Percentiles rank a stretch among this genome's conserved stretches.
These are phyloP conservation scores for Solanum pinnatisectum DNA, from an alignment of 257 asterid genomes.

Conservation along the genomic window DNA sequence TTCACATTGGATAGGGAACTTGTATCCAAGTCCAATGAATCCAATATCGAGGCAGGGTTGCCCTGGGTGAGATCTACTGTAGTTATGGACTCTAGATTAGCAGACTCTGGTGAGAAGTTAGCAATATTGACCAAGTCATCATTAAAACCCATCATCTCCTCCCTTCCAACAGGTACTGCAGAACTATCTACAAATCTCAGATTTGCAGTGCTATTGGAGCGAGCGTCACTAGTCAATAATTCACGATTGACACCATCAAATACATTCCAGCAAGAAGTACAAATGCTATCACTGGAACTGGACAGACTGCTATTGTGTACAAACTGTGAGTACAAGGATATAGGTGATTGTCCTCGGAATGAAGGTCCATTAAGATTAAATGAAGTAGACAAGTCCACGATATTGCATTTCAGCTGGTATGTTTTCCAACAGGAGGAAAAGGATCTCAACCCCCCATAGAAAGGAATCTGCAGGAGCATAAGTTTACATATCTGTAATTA, in stretches of 20 bases:
- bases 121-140: constrained; percentile 10
- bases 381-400: constrained; percentile 23
- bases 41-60: constrained; percentile 26
- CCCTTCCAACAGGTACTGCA: constrained; percentile 18
- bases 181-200: constrained; percentile 35
- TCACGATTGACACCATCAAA: constrained; percentile 3
- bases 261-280: constrained; percentile 5
- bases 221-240: constrained; percentile 13
- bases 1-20: constrained; percentile 30
- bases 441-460: constrained; percentile 35
- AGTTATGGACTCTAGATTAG: constrained; percentile 13
- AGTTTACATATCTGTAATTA: not conserved
- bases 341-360: constrained; percentile 22
- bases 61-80: constrained; percentile 11
- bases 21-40: constrained; percentile 20
- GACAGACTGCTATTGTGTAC: constrained; percentile 14
- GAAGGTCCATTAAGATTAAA: constrained; percentile 15
- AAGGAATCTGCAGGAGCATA: constrained; percentile 37
- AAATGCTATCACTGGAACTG: constrained; percentile 7
- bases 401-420: constrained; percentile 29
- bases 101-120: constrained; percentile 8
- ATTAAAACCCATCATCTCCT: constrained; percentile 22
- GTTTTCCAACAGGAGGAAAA: constrained; percentile 27
- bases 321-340: constrained; percentile 26
- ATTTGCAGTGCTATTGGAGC: constrained; percentile 12